Percentiles rank a stretch among this genome's conserved stretches.
phyloP scores from a whole-genome alignment of 805 yeast species.

The Blastobotrys peoriensis region DNA sequence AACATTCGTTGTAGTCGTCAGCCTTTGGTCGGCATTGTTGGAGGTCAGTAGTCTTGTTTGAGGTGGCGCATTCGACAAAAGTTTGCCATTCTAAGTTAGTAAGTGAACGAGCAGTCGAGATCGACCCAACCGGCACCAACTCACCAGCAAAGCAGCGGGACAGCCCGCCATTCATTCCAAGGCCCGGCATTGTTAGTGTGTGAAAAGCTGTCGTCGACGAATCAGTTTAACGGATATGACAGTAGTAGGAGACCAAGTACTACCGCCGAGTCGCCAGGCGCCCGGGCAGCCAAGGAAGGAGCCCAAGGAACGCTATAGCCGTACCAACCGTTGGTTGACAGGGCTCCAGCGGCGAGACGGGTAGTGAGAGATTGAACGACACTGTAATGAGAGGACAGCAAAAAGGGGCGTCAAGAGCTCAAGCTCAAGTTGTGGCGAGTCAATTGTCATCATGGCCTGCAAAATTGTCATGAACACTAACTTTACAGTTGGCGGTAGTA shows the following conservation, averaged over 20 bases:
- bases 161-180: constrained; percentile 30
- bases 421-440: too few relatives aligned
- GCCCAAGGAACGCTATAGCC: too few relatives aligned
- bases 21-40: constrained; percentile 37
- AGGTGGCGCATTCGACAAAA: constrained; percentile 42
- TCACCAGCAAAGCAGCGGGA: constrained; percentile 7
- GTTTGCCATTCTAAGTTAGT: constrained; percentile 36
- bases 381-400: too few relatives aligned
- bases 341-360: too few relatives aligned
- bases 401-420: too few relatives aligned
- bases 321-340: too few relatives aligned
- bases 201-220: not conserved
- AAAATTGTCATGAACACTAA: too few relatives aligned
- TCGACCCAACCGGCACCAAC: not conserved
- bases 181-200: constrained; percentile 29
- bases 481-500: too few relatives aligned
- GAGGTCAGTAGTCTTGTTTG: constrained; percentile 33
- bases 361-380: too few relatives aligned
- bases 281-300: too few relatives aligned
- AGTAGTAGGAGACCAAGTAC: not conserved
- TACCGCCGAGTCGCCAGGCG: too few relatives aligned
- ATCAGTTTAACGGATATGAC: not conserved
- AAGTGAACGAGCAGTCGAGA: not conserved
- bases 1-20: constrained; percentile 46
- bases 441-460: too few relatives aligned